Base-by-base conservation (phyloP, 768 basidiomycete species). In the Bullera alba region DNA sequence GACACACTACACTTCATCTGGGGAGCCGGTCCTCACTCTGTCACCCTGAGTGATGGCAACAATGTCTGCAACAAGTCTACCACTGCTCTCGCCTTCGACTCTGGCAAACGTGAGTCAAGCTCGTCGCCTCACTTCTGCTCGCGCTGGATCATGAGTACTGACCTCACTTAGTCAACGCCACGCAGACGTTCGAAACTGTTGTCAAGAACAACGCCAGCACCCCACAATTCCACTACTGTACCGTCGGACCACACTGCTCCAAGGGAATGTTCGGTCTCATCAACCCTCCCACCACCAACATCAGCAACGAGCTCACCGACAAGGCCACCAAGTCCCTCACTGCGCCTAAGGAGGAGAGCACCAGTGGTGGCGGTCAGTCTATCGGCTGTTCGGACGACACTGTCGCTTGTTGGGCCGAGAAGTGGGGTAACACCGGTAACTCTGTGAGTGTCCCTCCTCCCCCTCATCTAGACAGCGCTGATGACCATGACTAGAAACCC, bases 41-140 rank as follows among this genome's bases (percentile, higher is more conserved):
- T 19, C 26, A n/a, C 19, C 4, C 25, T 7, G 4, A 37, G 34
- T n/a, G 30, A 52, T 19, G 60, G 60, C n/a, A 16, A 44, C 25
- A 61, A 61, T 34, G 54, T 65, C 14, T 63, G 64, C 46, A 66
- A 63, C 47, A 53, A 53, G 28, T 65, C 63, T 12, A 61, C 54
- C 19, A 42, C 51, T 0, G 28, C 50, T 3, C 46, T 47, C 17
- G 47, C 56, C 5, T 61, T 61, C 43, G 60, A 65, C 30, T 65
- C 63, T 42, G 63, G 63, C 25, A 56, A 56, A 36, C 57, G 63
- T 61, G 34, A 57, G 63, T 57, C 8, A 17, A 3, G 15, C 22
- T 2, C 34, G n/a, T 34, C 16, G 17, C 39, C n/a, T 16, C 41
- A 30, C 1, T 2, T 3, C 28, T 15, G 30, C 14, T 4, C 22